phyloP scores from a whole-genome alignment of 441 rosid genomes.

The Pelargonium fulgidum region DNA sequence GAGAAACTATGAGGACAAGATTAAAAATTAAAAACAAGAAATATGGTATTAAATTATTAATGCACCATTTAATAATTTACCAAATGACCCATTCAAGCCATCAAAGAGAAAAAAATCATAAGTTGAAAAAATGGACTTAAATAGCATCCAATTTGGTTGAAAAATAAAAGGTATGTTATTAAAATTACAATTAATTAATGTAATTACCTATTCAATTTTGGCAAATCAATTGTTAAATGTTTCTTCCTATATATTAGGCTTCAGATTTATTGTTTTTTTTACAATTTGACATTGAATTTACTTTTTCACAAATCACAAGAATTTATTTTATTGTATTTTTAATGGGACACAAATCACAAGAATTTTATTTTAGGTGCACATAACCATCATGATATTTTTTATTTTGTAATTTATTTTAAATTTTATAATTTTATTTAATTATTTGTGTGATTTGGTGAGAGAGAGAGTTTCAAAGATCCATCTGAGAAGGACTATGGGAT shows the following conservation, averaged over 20 bases:
- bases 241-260: no score
- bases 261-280: no score
- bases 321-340: no score
- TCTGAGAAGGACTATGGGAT: not conserved
- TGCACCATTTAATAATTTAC: not conserved
- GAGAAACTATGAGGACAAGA: not conserved
- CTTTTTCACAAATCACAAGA: no score
- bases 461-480: not conserved
- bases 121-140: constrained; percentile 3
- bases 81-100: not conserved
- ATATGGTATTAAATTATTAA: not conserved
- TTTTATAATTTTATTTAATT: no score
- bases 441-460: not conserved
- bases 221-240: no score
- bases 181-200: not conserved
- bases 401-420: no score
- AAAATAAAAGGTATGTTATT: not conserved
- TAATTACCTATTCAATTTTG: not conserved
- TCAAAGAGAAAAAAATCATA: not conserved
- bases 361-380: no score
- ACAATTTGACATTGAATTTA: no score
- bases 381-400: no score
- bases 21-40: not conserved
- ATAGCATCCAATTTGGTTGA: not conserved
- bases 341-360: no score